Conservation (phyloP, 495 filamentous ascomycete genomes). For the Podospora tetraspora region DNA sequence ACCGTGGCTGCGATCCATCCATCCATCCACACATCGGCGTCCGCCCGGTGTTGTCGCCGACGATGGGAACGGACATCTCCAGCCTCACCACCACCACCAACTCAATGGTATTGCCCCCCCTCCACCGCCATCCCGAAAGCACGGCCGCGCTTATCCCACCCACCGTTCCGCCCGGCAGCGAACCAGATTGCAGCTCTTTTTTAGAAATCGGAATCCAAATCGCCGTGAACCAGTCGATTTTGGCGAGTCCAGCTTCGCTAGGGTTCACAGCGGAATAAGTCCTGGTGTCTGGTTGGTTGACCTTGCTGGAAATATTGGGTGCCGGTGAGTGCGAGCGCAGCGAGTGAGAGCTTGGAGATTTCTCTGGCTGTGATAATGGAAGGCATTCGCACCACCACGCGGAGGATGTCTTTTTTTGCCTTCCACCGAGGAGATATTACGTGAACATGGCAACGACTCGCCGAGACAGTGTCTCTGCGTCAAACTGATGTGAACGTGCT, state of each 20-base stretch:
- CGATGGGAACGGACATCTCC: neutral
- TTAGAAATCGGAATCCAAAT: neutral
- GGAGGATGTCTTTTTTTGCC: neutral
- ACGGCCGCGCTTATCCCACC: neutral
- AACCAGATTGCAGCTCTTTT: neutral
- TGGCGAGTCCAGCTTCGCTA: neutral
- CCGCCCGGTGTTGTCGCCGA: neutral
- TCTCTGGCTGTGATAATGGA: neutral
- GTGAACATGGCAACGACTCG: neutral
- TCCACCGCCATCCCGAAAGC: neutral
- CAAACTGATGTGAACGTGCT: neutral
- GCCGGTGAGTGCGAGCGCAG: neutral
- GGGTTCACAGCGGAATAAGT: neutral
- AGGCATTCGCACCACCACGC: neutral
- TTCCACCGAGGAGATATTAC: neutral
- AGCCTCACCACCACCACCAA: neutral
- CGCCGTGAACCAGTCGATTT: neutral
- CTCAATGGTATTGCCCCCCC: neutral
- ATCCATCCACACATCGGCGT: neutral
- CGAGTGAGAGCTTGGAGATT: neutral
- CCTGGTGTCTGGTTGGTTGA: neutral
- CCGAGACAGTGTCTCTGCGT: neutral
- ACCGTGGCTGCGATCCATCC: neutral
- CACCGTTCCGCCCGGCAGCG: neutral
- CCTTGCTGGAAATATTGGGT: neutral